Base-by-base conservation (phyloP, 306 rosid genomes). In the Lathyrus sativus region DNA sequence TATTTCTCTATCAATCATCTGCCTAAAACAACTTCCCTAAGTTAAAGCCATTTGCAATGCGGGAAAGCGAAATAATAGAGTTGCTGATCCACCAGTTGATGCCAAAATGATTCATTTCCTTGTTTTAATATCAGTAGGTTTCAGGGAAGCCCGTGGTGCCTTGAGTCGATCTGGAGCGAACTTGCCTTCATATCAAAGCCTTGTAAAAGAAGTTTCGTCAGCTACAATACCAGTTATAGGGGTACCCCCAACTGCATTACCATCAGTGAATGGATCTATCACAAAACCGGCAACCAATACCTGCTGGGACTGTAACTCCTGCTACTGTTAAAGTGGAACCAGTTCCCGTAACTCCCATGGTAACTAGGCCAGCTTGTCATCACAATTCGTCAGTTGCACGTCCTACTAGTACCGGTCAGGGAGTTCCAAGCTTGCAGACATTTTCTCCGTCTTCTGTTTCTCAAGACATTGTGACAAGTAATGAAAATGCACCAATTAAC, bases 291-390 rank as follows among this genome's bases (percentile, higher is more conserved):
- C 97, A 87, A 76, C 72, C 91, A 51, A 68, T 83, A 59, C 44
- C 95, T 75, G 84, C 83, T 60, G 90, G 78, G 68, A 86, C 82
- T 78, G 82, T 79, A 72, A 80, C 87, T 75, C 81, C 99, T 56
- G 95, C 95, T 38, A 88, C 88, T 42, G 90, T 95, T 26, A 95
- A 95, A 95, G 92, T 95, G 89, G 99, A 95, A 77, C 99, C 88
- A 51, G 85, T 71, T 73, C 90, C 96, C 22, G 86, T 85, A 70
- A 80, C 89, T 74, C 81, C 97, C 54, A 82, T 87, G 88, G 87
- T 82, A 41, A 15, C 89, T 73, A 96, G 91, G 67, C 84, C 96
- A 68, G 53, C 73, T 62, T 88, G 76, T 85, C 74, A 90, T 59
- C 96, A 88, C 51, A 83, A 85, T 71, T 76, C 86, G 4, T 75